Evolutionary conservation across 73 alveolate genomes (phyloP), one percentile per base, ranked within the genome.

Genomic region (Paramecium biaurelia): DNA sequence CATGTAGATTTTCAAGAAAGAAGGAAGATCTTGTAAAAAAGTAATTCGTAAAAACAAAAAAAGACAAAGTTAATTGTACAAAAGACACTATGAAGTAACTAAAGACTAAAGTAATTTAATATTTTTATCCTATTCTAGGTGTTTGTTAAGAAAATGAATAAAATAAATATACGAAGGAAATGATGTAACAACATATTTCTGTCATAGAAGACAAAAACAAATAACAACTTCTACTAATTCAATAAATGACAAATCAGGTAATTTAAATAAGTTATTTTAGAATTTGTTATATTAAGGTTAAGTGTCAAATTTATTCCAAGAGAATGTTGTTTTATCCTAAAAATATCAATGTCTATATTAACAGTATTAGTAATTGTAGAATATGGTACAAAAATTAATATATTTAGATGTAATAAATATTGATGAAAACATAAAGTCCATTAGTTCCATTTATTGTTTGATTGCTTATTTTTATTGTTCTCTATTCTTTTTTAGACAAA

Each of bases 1-100:
- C 8, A 72, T 72, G 87, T 72, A 72, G 87, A 72, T 72, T 30
- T 72, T 35, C 47, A 72, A 38, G 47, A 72, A 38, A 9, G 87
- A 72, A 38, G 87, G 87, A 35, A 28, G 87, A 32, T 38, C 59
- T 43, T 72, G 59, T 32, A 72, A 72, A 35, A 72, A 72, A 35
- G 87, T 72, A 21, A 72, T 32, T 43, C 41, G 87, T 12, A 72
- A 38, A 28, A 35, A 72, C 37, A 72, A 72, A 35, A 38, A 38
- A 72, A 72, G 47, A 37, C 41, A 32, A 20, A 28, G 47, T 63
- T 63, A 28, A 28, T 7, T 63, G 45, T 28, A 26, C 21, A 63
- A 63, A 63, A 63, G 38, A 63, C 84, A 12, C 84, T 24, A 18
- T 6, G 23, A 24, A 63, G 84, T n/a, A 53, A 53, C 68, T 0